phyloP scores from a whole-genome alignment of 78 protist genomes.

The Dictyostelium capitatum region DNA sequence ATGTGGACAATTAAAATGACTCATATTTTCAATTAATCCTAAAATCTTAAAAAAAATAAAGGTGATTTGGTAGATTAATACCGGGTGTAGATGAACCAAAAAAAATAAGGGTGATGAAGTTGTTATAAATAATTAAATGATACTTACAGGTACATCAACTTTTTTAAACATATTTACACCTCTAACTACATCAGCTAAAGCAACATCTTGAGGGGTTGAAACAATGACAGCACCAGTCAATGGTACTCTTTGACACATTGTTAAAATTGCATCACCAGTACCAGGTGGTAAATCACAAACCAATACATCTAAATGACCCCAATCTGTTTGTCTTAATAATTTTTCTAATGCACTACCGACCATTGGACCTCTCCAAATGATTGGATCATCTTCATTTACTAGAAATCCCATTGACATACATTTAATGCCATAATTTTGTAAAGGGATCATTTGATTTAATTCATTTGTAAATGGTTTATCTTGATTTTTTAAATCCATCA shows the following conservation, averaged over 20 bases:
- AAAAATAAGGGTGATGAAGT: too few species aligned
- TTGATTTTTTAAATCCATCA: conserved; percentile 85
- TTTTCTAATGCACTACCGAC: conserved; percentile 88
- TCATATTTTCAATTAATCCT: conserved; percentile 97
- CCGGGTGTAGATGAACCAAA: too few species aligned
- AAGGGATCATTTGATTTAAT: conserved; percentile 73
- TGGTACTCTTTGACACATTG: conserved; percentile 93
- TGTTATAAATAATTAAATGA: too few species aligned
- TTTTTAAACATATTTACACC: conserved; percentile 95
- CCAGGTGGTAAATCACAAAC: conserved; percentile 99
- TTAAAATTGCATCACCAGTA: conserved; percentile 97
- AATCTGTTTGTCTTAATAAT: conserved; percentile 82
- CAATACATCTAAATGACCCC: conserved; percentile 96
- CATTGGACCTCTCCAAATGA: conserved; percentile 96
- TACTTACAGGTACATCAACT: conserved; percentile 94
- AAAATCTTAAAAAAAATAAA: conserved; percentile 68
- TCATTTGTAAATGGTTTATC: conserved; percentile 51
- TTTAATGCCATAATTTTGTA: conserved; percentile 88
- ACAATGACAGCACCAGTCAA: conserved; percentile 96
- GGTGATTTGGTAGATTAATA: too few species aligned
- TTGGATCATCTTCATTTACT: conserved; percentile 85
- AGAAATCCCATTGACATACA: conserved; percentile 95
- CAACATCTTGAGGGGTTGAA: conserved; percentile 95
- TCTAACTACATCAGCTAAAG: conserved; percentile 69
- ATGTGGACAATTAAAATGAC: conserved; percentile 86